Base-by-base conservation (phyloP, 1,284 basidiomycete genomes). In the Waitea zeae region DNA sequence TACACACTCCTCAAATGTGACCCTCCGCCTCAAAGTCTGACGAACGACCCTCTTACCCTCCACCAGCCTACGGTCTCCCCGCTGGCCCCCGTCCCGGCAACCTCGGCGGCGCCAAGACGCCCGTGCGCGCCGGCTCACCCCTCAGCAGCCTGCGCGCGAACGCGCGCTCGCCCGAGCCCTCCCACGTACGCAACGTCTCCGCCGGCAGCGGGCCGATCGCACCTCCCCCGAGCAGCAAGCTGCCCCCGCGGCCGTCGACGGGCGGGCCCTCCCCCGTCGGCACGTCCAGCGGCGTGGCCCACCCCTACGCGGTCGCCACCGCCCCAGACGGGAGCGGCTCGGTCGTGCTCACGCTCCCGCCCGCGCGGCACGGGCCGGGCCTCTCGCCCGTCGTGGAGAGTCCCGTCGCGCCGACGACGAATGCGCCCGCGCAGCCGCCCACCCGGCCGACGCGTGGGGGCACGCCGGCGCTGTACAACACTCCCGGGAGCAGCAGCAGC, bases 301-400 rank as follows among this genome's bases (percentile, higher is more conserved):
- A 7, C 29, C 14, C 29, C 29, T 17, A 7, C 6, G 29, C 29
- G 9, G 29, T 14, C 29, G 29, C 14, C 29, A 7, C 9, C 9
- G 29, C 29, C 11, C 22, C 22, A 7, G 22, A 26, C 22, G 7
- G 22, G 7, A 26, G 7, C 7, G 7, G 22, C 22, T n/a, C 7
- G 22, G 22, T n/a, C 7, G 22, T n/a, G 22, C 22, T 7, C 22
- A 26, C 7, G 7, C n/a, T 28, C 17, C 18, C 35, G 22, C 13
- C 12, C 46, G 6, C 51, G 39, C 56, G 53, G 30, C 49, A 49
- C 13, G 49, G 53, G 7, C 33, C 63, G 56, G 41, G 40, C 18
- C 60, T 83, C 28, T 81, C 80, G 2, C 80, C 79, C 1, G 80
- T 83, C 36, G 61, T 69, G 17, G 79, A 83, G 48, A 55, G 64